phyloP scores from a whole-genome alignment of 1,284 basidiomycete species.

The Microbotryomycetes sp. region DNA sequence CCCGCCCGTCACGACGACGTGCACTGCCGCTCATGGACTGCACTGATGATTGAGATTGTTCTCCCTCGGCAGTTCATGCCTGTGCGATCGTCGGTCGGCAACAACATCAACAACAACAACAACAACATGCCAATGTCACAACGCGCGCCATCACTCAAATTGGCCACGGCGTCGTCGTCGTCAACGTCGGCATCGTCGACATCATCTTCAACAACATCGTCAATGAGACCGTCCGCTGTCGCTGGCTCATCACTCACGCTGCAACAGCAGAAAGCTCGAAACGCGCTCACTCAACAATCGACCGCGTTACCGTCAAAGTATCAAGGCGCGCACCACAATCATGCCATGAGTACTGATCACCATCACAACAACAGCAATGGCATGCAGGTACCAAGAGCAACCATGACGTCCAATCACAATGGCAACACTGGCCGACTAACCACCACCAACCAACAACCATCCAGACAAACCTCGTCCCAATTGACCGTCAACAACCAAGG shows the following conservation, averaged over 20 bases:
- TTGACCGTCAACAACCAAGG: neutral
- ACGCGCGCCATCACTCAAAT: constrained; percentile 25
- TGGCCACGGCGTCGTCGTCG: constrained; percentile 2
- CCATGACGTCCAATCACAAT: neutral
- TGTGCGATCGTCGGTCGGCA: constrained; percentile 9
- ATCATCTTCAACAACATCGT: neutral
- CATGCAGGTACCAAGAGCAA: neutral
- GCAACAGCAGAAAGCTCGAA: neutral
- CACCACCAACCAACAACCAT: neutral
- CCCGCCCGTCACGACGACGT: no score
- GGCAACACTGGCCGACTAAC: neutral
- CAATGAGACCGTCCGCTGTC: neutral
- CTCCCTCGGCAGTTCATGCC: constrained; percentile 11
- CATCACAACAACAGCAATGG: neutral
- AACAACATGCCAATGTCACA: constrained; percentile 20
- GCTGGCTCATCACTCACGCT: neutral
- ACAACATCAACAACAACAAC: constrained; percentile 20
- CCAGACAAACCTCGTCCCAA: neutral
- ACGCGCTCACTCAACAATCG: neutral
- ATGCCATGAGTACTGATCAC: neutral
- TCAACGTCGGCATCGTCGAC: neutral
- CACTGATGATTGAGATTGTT: neutral
- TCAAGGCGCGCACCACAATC: neutral
- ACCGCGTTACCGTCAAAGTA: neutral
- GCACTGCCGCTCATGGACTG: neutral